Conservation (phyloP, 1,139 yeast genomes). For the Lodderomyces jiufengensis region DNA sequence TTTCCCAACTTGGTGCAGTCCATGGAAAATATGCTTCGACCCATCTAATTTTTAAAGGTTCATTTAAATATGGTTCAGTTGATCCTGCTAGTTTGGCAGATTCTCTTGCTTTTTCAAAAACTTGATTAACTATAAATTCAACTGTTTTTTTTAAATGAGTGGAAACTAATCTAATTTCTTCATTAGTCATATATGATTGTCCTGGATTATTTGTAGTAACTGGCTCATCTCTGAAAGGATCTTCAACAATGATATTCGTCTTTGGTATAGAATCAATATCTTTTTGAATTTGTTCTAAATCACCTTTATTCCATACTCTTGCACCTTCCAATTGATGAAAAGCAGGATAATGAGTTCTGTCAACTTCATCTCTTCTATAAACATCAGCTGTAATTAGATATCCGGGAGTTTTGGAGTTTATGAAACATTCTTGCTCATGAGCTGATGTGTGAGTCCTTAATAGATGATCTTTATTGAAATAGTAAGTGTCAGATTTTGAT, state of each 20-base stretch:
- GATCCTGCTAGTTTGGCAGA: slow-evolving; percentile 69
- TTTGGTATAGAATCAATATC: slow-evolving; percentile 69
- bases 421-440: slow-evolving; percentile 86
- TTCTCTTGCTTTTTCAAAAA: slow-evolving; percentile 69
- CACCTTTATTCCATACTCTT: slow-evolving; percentile 65
- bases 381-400: slow-evolving; percentile 94
- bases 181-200: slow-evolving; percentile 68
- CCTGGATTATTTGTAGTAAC: slow-evolving; percentile 69
- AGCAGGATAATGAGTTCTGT: slow-evolving; percentile 93
- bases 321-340: slow-evolving; percentile 99
- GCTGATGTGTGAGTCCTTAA: slow-evolving; percentile 96
- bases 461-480: slow-evolving; percentile 66
- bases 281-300: slow-evolving; percentile 37
- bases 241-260: slow-evolving; percentile 72
- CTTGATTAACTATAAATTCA: slow-evolving; percentile 78
- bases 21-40: slow-evolving; percentile 95
- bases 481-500: slow-evolving; percentile 88
- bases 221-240: slow-evolving; percentile 47
- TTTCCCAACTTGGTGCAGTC: slow-evolving; percentile 98
- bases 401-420: slow-evolving; percentile 67
- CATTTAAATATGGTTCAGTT: slow-evolving; percentile 57
- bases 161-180: slow-evolving; percentile 66
- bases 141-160: slow-evolving; percentile 81
- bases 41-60: slow-evolving; percentile 89
- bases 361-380: slow-evolving; percentile 92